Evolutionary conservation across 345 rosid genomes (phyloP).

Genomic region (Euphorbia pulcherrima): DNA sequence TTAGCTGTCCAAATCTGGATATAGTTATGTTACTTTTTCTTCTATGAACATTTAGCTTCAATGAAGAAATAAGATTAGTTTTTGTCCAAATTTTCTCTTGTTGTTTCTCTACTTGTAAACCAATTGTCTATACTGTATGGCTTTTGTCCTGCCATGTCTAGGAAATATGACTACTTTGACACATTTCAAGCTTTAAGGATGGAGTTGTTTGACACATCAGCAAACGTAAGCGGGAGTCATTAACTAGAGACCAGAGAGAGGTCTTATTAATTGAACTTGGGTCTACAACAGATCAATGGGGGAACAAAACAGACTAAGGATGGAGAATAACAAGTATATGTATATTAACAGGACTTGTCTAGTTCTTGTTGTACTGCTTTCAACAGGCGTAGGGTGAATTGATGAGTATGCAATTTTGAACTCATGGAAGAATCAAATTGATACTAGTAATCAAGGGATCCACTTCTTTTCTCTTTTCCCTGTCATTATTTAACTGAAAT

Average conservation of each 20-base stretch:
- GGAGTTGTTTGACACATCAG: background rate
- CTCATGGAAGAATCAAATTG: too few species aligned
- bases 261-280: background rate
- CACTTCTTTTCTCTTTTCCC: too few species aligned
- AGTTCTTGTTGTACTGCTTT: background rate
- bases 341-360: background rate
- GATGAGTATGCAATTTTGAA: too few species aligned
- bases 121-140: too few species aligned
- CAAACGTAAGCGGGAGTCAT: background rate
- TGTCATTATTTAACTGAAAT: too few species aligned
- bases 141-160: slow-evolving; percentile 14
- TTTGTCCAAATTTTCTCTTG: too few species aligned
- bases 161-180: slow-evolving; percentile 9
- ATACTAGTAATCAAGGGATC: too few species aligned
- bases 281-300: background rate
- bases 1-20: too few species aligned
- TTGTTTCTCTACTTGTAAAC: too few species aligned
- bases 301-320: background rate
- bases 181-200: slow-evolving; percentile 2
- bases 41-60: too few species aligned
- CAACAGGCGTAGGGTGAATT: too few species aligned
- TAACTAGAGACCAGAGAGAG: background rate
- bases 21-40: background rate
- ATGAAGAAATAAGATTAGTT: too few species aligned
- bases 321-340: background rate